Evolutionary conservation across 202 grass and related monocot species (phyloP).

Genomic region (Hordeum pubiflorum): DNA sequence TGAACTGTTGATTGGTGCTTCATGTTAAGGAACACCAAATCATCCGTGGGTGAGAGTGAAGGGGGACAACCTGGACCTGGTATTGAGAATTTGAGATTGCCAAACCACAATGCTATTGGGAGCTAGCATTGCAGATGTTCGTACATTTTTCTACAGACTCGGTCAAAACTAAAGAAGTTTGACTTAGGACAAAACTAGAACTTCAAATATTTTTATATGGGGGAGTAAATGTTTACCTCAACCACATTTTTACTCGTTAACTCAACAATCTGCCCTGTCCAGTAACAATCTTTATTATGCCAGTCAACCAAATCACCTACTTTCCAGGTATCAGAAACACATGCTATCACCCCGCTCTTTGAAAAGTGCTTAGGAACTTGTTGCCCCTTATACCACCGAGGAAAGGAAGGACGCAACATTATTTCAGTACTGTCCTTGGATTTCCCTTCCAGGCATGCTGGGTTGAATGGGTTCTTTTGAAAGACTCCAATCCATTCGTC

Average conservation of each 20-base stretch:
- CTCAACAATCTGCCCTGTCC: slow-evolving; percentile 31
- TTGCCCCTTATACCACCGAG: slow-evolving; percentile 25
- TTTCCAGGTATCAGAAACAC: slow-evolving; percentile 29
- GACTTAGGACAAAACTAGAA: background rate
- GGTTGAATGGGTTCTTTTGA: background rate
- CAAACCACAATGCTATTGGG: too few relatives aligned
- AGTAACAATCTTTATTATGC: slow-evolving; percentile 19
- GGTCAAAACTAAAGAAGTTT: background rate
- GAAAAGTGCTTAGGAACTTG: slow-evolving; percentile 12
- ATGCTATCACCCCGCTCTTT: slow-evolving; percentile 10
- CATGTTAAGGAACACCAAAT: too few relatives aligned
- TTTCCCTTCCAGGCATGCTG: background rate
- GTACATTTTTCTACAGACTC: too few relatives aligned
- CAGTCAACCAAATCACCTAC: slow-evolving; percentile 41
- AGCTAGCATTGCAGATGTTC: too few relatives aligned
- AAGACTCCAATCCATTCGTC: slow-evolving; percentile 29
- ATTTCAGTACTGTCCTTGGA: background rate
- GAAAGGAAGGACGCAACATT: slow-evolving; percentile 41
- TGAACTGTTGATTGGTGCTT: too few relatives aligned
- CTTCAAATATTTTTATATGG: background rate
- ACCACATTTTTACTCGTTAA: background rate
- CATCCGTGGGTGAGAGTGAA: too few relatives aligned
- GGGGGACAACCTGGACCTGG: too few relatives aligned
- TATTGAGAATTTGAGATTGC: too few relatives aligned
- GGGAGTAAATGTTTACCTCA: slow-evolving; percentile 26